Base-by-base conservation (phyloP, 495 filamentous ascomycete genomes). In the Penicillium simplicissimum region DNA sequence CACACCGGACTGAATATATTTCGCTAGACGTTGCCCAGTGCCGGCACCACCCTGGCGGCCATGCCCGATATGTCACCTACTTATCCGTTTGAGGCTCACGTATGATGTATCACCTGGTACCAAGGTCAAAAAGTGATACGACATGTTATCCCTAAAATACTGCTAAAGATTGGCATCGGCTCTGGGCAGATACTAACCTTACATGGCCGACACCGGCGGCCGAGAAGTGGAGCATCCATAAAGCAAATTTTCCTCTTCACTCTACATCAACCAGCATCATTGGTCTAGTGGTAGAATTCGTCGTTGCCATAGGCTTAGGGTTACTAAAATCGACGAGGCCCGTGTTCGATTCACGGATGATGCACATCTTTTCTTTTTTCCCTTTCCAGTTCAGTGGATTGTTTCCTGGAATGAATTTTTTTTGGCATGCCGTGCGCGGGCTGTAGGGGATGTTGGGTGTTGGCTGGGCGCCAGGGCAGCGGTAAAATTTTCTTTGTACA, bases 201-300 rank as follows among this genome's bases (percentile, higher is more conserved):
- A 25, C 23, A 25, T 31, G 9, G 42, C 21, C 17, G 17, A 13
- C 55, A 33, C 31, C 23, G n/a, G 55, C 31, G 10, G 31, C 15
- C 9, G 4, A 14, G 4, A 17, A 17, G 21, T n/a, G 21, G 33
- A 11, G 23, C 8, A 14, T 42, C 8, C 2, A 21, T 53, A 45
- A 0, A 19, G 14, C 49, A 17, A 8, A 31, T 2, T 14, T 13
- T 8, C 8, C 15, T n/a, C 15, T 1, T 6, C 1, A 21, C 10
- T 52, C 19, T 15, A 23, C 53, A 63, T 52, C 19, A 59, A 71
- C 57, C 63, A 75, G 79, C 79, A 79, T 80, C 76, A 79, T 79
- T 82, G 79, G 79, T 82, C 78, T 82, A 82, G 79, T 82, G 80
- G 80, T 82, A 82, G 78, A 82, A 82, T 82, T 81, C 80, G 71